Evolutionary conservation across 2,329 filamentous ascomycete species (phyloP).

Genomic region (Fusarium sp.): DNA sequence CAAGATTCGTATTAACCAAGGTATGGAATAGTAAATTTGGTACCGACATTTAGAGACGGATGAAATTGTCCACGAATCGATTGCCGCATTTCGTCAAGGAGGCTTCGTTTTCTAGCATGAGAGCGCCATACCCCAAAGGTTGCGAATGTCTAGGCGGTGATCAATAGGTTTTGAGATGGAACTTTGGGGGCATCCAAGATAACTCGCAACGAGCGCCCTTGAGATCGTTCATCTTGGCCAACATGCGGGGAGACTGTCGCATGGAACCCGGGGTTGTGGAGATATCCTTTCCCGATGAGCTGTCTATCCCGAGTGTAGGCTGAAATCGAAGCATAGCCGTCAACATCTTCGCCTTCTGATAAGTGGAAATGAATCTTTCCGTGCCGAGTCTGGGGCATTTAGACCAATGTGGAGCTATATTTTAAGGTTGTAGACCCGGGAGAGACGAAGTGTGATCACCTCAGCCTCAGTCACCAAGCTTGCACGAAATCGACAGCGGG

Average conservation of each 20-base stretch:
- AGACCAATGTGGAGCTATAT: conserved; percentile 25
- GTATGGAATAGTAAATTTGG: conserved; percentile 11
- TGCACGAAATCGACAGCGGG: conserved; percentile 21
- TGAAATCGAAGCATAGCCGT: conserved; percentile 13
- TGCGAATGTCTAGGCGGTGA: conserved; percentile 23
- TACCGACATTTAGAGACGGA: conserved; percentile 21
- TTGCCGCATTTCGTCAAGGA: conserved; percentile 11
- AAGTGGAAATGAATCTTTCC: conserved; percentile 41
- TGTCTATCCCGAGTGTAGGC: conserved; percentile 9
- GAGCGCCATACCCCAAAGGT: conserved; percentile 9
- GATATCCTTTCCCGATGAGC: conserved; percentile 41
- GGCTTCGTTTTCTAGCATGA: conserved; percentile 16
- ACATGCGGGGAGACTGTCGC: conserved; percentile 43
- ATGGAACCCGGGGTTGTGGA: conserved; percentile 44
- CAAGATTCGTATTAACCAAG: conserved; percentile 4
- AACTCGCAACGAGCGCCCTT: conserved; percentile 9
- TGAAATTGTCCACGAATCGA: conserved; percentile 45
- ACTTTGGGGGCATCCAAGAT: conserved; percentile 35
- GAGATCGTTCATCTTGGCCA: conserved; percentile 26
- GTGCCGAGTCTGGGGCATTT: conserved; percentile 20
- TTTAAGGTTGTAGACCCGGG: conserved; percentile 33
- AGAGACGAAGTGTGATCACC: conserved; percentile 32
- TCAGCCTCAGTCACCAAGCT: conserved; percentile 38
- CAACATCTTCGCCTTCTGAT: conserved; percentile 24
- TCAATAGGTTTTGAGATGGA: conserved; percentile 7